These are phyloP conservation scores for Bacidia rubella DNA, from an alignment of 495 filamentous ascomycete species.

Conservation along the genomic window DNA sequence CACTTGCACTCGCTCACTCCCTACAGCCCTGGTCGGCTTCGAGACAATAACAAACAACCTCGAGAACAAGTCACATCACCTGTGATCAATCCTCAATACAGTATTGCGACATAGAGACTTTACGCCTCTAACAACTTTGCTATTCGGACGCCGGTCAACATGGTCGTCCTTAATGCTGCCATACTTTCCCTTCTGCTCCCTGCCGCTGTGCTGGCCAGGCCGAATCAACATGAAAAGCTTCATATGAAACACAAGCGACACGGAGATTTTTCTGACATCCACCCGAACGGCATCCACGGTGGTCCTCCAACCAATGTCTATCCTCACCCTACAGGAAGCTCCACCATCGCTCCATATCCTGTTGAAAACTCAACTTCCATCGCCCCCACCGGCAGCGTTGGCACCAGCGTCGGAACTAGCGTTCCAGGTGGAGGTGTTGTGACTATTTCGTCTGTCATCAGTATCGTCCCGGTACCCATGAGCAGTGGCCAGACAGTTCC, in stretches of 20 bases:
- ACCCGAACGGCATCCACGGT: conserved; percentile 6
- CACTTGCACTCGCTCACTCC: conserved; percentile 10
- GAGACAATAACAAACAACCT: neutral
- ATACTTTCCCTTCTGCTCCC: conserved; percentile 11
- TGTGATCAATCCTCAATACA: neutral
- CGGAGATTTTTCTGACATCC: neutral
- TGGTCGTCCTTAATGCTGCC: conserved; percentile 15
- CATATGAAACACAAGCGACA: conserved; percentile 1
- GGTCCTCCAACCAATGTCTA: neutral
- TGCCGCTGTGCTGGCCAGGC: conserved; percentile 15
- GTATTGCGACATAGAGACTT: neutral
- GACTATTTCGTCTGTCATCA: conserved; percentile 13
- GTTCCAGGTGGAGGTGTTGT: neutral
- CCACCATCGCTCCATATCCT: conserved; percentile 10
- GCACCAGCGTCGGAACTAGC: neutral
- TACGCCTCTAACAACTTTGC: neutral
- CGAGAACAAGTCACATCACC: neutral
- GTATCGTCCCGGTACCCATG: conserved; percentile 8
- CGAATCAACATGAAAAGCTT: conserved; percentile 10
- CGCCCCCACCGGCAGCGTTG: conserved; percentile 3
- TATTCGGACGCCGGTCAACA: no score
- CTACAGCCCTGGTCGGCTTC: conserved; percentile 20
- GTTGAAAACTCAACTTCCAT: conserved; percentile 3
- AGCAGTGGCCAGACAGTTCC: neutral
- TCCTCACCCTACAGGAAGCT: neutral